A percentile compares a stretch with the other conserved stretches of the same genome.
phyloP scores from a whole-genome alignment of 495 filamentous ascomycete species.

The Podospora pseudocomata region DNA sequence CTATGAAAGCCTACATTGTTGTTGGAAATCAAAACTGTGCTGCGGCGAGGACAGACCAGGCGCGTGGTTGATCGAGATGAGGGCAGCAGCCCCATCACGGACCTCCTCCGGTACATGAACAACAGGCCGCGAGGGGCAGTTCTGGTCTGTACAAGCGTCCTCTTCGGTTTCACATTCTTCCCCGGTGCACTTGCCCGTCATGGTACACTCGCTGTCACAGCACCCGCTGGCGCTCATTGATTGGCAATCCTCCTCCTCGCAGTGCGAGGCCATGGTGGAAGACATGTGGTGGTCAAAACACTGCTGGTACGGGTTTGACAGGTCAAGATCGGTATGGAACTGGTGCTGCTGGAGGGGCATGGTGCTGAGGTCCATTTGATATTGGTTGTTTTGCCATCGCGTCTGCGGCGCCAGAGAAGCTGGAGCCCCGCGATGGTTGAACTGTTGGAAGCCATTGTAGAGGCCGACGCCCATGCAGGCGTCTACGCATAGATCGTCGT shows the following conservation, averaged over 20 bases:
- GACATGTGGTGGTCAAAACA: constrained; percentile 22
- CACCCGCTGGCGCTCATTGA: constrained; percentile 30
- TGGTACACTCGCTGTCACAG: constrained; percentile 38
- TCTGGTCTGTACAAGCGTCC: constrained; percentile 36
- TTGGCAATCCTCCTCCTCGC: constrained; percentile 31
- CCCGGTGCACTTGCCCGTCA: constrained; percentile 37
- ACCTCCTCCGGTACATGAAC: constrained; percentile 23
- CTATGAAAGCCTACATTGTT: constrained; percentile 12
- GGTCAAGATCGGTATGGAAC: constrained; percentile 11
- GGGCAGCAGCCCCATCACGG: constrained; percentile 31
- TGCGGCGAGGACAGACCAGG: constrained; percentile 15
- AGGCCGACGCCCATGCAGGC: constrained; percentile 35
- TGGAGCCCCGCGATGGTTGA: constrained; percentile 28
- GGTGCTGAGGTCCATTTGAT: neutral
- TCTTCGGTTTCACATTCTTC: constrained; percentile 31
- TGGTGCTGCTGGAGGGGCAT: constrained; percentile 14
- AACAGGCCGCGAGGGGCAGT: constrained; percentile 26
- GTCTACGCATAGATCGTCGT: constrained; percentile 43
- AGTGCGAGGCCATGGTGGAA: constrained; percentile 10
- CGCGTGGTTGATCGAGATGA: constrained; percentile 35
- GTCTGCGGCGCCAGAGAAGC: constrained; percentile 10
- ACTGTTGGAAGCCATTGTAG: constrained; percentile 33
- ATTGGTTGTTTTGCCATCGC: constrained; percentile 18
- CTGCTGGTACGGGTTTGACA: constrained; percentile 13
- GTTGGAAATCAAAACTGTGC: constrained; percentile 16